Conservation (phyloP, 176 grass and related monocot genomes). For the Coix lacrymajobi region DNA sequence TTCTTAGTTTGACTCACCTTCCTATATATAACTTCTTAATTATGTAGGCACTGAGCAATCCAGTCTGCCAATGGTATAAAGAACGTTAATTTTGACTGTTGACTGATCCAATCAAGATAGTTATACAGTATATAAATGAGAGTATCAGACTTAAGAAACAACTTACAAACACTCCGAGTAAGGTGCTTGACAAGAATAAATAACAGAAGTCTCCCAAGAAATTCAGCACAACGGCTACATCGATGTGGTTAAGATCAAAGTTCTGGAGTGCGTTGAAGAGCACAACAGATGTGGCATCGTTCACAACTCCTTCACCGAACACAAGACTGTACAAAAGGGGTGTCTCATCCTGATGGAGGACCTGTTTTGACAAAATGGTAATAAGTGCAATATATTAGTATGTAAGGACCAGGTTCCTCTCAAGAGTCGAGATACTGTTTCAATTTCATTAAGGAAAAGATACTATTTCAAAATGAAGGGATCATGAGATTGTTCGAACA, state of each 20-base stretch:
- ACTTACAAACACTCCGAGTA: constrained; percentile 96
- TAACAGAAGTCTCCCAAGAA: constrained; percentile 74
- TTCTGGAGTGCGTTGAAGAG: constrained; percentile 97
- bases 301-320: constrained; percentile 97
- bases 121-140: background rate
- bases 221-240: constrained; percentile 46
- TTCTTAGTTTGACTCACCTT: constrained; percentile 55
- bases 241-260: constrained; percentile 69
- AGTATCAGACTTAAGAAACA: background rate
- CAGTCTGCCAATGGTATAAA: constrained; percentile 41
- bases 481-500: background rate
- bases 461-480: background rate
- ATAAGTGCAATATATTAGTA: background rate
- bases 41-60: constrained; percentile 89
- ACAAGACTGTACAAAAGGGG: constrained; percentile 90
- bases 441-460: background rate
- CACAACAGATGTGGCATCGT: constrained; percentile 93
- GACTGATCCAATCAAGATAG: background rate
- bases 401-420: background rate
- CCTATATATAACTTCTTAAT: constrained; percentile 97
- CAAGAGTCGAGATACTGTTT: background rate
- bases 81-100: constrained; percentile 11
- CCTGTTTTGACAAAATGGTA: constrained; percentile 42
- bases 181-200: constrained; percentile 81
- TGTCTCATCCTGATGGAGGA: constrained; percentile 96